Conservation (phyloP, 2,329 filamentous ascomycete genomes). For the Lasiodiplodia sp. region DNA sequence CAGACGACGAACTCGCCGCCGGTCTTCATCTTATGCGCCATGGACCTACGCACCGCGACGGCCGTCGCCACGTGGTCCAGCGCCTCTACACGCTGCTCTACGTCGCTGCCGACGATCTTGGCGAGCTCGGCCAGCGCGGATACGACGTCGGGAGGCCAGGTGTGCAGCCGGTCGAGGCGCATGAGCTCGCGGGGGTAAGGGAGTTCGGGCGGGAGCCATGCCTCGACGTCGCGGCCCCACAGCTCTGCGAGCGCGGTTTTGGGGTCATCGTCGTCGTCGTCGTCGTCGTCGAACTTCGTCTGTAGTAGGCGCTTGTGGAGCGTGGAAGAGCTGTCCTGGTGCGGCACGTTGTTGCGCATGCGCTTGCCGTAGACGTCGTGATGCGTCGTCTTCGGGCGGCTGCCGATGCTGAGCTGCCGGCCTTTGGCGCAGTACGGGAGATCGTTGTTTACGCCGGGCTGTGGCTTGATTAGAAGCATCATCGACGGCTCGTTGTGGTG, state of each 20-base stretch:
- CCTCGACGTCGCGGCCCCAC: not conserved
- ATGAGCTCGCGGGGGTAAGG: not conserved
- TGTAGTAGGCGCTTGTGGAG: not conserved
- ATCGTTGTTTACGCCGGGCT: not conserved
- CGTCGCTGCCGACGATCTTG: not conserved
- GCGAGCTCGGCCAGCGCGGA: not conserved
- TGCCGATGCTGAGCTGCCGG: not conserved
- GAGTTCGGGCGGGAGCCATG: not conserved
- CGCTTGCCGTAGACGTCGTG: not conserved
- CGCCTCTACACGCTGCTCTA: not conserved
- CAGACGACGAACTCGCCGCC: not conserved
- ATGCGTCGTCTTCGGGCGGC: not conserved
- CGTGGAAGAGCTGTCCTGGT: not conserved
- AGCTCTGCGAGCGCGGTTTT: not conserved
- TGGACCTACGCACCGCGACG: not conserved
- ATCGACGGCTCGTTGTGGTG: not conserved
- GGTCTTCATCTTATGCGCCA: not conserved
- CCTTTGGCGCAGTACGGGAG: not conserved
- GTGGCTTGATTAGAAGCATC: not conserved
- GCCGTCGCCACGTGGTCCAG: not conserved
- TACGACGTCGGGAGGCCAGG: not conserved
- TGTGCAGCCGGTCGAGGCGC: not conserved
- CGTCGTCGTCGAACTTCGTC: not conserved
- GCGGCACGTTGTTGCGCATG: not conserved
- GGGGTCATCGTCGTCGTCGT: not conserved